Evolutionary conservation across 2,329 filamentous ascomycete species (phyloP).

Genomic region (Trichoderma oligosporum): DNA sequence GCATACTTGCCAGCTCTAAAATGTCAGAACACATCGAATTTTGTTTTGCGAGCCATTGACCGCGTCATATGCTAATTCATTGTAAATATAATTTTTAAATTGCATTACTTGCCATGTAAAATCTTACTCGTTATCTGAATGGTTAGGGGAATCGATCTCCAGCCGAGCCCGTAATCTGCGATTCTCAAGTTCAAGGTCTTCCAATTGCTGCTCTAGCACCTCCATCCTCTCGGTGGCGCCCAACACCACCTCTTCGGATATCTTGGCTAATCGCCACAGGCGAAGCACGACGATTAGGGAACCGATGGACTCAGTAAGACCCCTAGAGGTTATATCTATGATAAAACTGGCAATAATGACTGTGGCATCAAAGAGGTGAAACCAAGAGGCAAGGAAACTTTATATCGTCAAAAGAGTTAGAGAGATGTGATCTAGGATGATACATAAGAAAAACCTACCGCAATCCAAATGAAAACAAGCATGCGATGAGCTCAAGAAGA

Average conservation of each 20-base stretch:
- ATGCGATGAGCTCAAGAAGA: conserved; percentile 57
- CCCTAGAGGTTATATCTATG: conserved; percentile 58
- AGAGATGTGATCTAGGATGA: background rate
- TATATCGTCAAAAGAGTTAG: background rate
- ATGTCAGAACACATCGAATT: background rate
- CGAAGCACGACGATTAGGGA: conserved; percentile 64
- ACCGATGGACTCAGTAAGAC: conserved; percentile 58
- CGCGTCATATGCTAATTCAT: background rate
- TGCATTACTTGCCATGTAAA: background rate
- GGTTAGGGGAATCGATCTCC: conserved; percentile 21
- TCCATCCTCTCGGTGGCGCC: conserved; percentile 62
- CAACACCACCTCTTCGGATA: conserved; percentile 63
- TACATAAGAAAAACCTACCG: conserved; percentile 40
- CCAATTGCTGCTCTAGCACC: conserved; percentile 49
- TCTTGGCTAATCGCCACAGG: conserved; percentile 67
- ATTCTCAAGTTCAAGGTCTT: conserved; percentile 49
- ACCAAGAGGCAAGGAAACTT: conserved; percentile 55
- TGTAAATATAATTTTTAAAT: background rate
- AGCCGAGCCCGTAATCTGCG: conserved; percentile 25
- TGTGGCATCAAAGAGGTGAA: conserved; percentile 61
- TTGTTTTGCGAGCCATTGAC: background rate
- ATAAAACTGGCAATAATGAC: conserved; percentile 61
- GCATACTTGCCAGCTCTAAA: background rate
- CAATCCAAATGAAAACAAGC: conserved; percentile 59
- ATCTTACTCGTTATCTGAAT: conserved; percentile 20